phyloP scores from a whole-genome alignment of 768 basidiomycete species.

The Phanerochaete carnosa region DNA sequence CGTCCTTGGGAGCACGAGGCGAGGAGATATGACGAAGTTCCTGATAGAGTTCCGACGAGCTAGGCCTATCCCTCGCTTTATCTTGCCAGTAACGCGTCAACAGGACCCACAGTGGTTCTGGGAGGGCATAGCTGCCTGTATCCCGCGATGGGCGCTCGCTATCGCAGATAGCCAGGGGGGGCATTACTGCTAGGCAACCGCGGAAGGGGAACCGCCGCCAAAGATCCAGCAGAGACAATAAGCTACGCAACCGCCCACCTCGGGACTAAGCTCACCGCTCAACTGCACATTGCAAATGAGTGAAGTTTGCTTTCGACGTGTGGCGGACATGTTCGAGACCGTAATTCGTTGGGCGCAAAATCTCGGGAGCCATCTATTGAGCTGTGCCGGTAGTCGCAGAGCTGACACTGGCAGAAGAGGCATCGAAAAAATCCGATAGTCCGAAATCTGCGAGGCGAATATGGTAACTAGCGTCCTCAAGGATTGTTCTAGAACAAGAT shows the following conservation, averaged over 20 bases:
- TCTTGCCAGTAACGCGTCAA: background rate
- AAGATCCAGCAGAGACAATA: background rate
- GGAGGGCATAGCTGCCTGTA: background rate
- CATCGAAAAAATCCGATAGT: background rate
- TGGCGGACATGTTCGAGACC: background rate
- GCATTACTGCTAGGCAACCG: background rate
- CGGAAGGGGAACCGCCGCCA: background rate
- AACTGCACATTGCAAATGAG: background rate
- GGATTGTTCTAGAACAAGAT: slow-evolving; percentile 4
- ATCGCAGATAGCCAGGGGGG: background rate
- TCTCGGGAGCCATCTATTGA: background rate
- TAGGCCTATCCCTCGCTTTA: background rate
- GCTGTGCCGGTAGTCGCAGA: background rate
- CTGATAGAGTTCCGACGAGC: background rate
- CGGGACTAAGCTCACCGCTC: background rate
- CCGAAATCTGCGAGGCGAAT: slow-evolving; percentile 11
- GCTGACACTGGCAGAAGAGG: background rate
- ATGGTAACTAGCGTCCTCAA: slow-evolving; percentile 4
- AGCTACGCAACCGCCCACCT: too few relatives aligned
- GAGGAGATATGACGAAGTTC: too few relatives aligned
- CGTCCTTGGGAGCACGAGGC: too few relatives aligned
- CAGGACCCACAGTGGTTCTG: background rate
- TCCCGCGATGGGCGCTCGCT: background rate
- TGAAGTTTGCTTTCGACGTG: background rate
- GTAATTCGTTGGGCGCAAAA: background rate